Percentiles rank a stretch among this genome's conserved stretches.
phyloP scores from a whole-genome alignment of 441 rosid species.

The Syzygium malaccense region DNA sequence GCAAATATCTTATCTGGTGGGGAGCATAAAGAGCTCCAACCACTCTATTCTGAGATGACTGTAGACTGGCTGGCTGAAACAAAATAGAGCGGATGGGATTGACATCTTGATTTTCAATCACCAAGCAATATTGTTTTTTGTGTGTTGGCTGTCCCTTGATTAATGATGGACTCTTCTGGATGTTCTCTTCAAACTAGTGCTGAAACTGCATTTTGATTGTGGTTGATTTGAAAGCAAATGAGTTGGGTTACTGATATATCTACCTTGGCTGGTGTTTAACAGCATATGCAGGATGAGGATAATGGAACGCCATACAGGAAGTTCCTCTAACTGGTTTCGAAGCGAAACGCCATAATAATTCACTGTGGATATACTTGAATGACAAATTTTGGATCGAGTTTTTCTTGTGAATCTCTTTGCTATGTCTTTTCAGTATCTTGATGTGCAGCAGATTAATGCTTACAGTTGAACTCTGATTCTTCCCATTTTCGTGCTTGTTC shows the following conservation, averaged over 20 bases:
- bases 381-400: not conserved
- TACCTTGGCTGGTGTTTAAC: constrained; percentile 7
- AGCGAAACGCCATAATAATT: not conserved
- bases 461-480: not conserved
- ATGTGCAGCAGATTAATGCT: not conserved
- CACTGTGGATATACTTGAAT: not conserved
- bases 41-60: not conserved
- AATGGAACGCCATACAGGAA: constrained; percentile 70
- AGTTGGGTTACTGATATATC: not conserved
- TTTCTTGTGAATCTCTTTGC: not conserved
- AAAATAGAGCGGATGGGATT: not conserved
- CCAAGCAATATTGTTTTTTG: not conserved
- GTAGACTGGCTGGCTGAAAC: not conserved
- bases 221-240: not conserved
- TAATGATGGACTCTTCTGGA: not conserved
- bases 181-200: not conserved
- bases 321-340: constrained; percentile 33
- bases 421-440: not conserved
- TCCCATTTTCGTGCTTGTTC: not conserved
- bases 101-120: not conserved
- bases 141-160: not conserved
- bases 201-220: not conserved
- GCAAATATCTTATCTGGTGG: not conserved
- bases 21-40: not conserved
- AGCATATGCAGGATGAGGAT: constrained; percentile 83